Base-by-base conservation (phyloP, 257 asterid genomes). In the Avicennia marina region DNA sequence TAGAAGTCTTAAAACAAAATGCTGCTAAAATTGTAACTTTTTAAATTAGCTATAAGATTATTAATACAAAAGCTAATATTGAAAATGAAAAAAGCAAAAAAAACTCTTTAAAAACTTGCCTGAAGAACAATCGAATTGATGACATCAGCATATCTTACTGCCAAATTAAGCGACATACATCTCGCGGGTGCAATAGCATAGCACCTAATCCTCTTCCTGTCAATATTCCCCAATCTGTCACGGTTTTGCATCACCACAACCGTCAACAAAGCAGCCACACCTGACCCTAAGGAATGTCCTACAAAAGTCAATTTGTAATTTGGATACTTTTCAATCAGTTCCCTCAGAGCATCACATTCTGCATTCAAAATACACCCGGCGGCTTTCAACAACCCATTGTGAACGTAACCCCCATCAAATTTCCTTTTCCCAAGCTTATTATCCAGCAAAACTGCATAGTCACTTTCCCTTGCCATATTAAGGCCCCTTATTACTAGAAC, bases 131-230 rank as follows among this genome's bases (percentile, higher is more conserved):
- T 39, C 31, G 95, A 83, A 49, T 89, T 83, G 79, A 89, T 89
- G 58, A 85, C 94, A 74, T 89, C 96, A 7, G 96, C 94, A 62
- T 89, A 83, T 74, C 75, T 75, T 65, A 89, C 94, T 11, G 94
- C 96, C 72, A 89, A 75, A 65, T 83, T 85, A 52, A 89, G 84
- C 4, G 96, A 85, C 94, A 83, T 79, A 47, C 95, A 89, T 72
- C 96, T 79, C 8, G 96, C 87, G 11, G 96, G 94, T 52, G 96
- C 96, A 73, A 85, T 79, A 29, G 96, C 90, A 70, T 59, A 89
- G 67, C 95, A 85, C 74, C 95, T 75, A 42, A 89, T 44, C 71
- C 89, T 82, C 63, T 69, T 85, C 85, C 85, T 75, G 20, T 85
- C 87, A 42, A 89, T 66, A 60, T 81, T 74, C 33, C 94, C 94